phyloP scores from a whole-genome alignment of 78 protist species.

The Guillardia theta region DNA sequence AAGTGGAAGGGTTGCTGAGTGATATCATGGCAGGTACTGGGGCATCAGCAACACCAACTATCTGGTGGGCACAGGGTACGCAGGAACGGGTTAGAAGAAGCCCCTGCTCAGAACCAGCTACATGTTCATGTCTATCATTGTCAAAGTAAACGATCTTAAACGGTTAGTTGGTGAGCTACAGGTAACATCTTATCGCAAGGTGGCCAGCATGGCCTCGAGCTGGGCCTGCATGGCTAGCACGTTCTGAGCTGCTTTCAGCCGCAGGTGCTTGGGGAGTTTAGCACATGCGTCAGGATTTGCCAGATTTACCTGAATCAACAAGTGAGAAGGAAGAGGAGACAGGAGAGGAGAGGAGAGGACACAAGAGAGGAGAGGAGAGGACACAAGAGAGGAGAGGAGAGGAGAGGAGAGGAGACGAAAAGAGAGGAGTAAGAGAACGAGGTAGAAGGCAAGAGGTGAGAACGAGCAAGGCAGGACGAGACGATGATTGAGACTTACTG shows the following conservation, averaged over 20 bases:
- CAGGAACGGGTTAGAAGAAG: too few relatives aligned
- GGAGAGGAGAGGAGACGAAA: too few relatives aligned
- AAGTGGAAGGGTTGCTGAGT: too few relatives aligned
- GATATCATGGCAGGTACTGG: too few relatives aligned
- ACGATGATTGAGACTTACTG: neutral
- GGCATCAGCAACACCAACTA: neutral
- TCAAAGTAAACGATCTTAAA: too few relatives aligned
- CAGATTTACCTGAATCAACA: neutral
- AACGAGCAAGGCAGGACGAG: neutral
- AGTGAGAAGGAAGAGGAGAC: neutral
- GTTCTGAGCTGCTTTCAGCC: neutral
- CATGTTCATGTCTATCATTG: too few relatives aligned
- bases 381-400: neutral
- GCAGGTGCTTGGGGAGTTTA: neutral
- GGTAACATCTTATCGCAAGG: neutral
- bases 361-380: neutral
- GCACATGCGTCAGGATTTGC: slow-evolving; percentile 7
- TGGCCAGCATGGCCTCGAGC: slow-evolving; percentile 37
- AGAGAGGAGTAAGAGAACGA: too few relatives aligned
- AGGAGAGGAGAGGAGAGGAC: neutral
- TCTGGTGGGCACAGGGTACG: neutral
- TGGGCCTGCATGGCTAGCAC: slow-evolving; percentile 25
- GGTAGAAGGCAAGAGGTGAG: neutral
- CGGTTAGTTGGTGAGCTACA: too few relatives aligned
- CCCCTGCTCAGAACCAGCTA: too few relatives aligned